Conservation (phyloP, 306 rosid species). For the Dalbergia cultrata region DNA sequence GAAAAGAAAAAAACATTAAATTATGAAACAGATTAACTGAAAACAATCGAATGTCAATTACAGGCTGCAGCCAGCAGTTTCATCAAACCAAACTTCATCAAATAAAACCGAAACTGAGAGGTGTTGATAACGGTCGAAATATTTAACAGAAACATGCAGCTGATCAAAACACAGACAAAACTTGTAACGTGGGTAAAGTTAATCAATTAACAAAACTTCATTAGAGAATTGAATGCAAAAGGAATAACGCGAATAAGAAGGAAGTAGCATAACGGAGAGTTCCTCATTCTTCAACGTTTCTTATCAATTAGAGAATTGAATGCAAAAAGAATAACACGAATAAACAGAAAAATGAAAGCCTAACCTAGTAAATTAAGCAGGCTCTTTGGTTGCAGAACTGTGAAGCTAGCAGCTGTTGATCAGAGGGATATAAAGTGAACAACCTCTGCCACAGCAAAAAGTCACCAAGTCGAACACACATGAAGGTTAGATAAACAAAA, state of each 20-base stretch:
- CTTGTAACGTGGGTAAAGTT: slow-evolving; percentile 24
- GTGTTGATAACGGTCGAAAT: slow-evolving; percentile 14
- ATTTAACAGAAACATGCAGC: slow-evolving; percentile 28
- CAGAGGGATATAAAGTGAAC: not conserved
- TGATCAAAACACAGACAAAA: slow-evolving; percentile 3
- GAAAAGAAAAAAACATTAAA: too few species aligned
- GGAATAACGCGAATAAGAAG: not conserved
- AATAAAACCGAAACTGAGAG: slow-evolving; percentile 11
- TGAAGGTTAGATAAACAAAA: not conserved
- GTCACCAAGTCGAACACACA: slow-evolving; percentile 38
- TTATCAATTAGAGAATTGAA: not conserved
- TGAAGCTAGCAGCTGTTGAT: not conserved
- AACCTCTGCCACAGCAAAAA: slow-evolving; percentile 13
- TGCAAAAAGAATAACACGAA: not conserved
- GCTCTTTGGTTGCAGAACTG: not conserved
- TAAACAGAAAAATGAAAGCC: slow-evolving; percentile 10
- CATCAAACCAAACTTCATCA: slow-evolving; percentile 10
- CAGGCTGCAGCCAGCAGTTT: not conserved
- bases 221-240: too few species aligned
- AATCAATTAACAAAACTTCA: not conserved
- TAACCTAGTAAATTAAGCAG: slow-evolving; percentile 35
- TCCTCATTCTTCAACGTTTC: not conserved
- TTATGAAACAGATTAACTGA: not conserved
- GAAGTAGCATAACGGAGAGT: not conserved
- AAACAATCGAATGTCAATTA: slow-evolving; percentile 11